Evolutionary conservation across 2,329 filamentous ascomycete species (phyloP), one percentile per base, ranked within the genome.

Genomic region (Curvularia eragrostidis): DNA sequence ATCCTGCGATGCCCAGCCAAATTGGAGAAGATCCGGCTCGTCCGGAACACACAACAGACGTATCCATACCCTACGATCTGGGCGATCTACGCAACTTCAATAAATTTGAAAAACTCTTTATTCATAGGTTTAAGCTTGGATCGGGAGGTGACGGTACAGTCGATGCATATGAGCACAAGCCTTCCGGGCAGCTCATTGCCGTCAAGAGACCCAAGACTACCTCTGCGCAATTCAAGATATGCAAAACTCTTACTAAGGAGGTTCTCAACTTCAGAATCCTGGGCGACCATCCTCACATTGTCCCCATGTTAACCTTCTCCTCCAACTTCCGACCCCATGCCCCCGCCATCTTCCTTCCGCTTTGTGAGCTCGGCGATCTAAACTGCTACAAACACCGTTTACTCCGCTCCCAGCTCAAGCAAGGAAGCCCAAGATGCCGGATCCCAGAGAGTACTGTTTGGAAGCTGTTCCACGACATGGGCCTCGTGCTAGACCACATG

Each of bases 401-500:
- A 55, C 32, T 28, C 9, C 3, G 5, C 2, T 49, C 65, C n/a
- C 47, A 62, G 12, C 23, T 15, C 3, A 41, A 48, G 21, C 32
- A 52, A 21, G 49, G 5, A 39, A 30, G 6, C 38, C 26, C 3
- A 10, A 43, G 6, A 41, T 32, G 10, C 32, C 54, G 41, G 1
- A 41, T 65, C 8, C 61, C 66, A 5, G 72, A 75, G 44, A 43
- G 60, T 1, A 70, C 69, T 0, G 44, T 75, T 9, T 72, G 69
- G 65, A 75, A 73, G 49, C 34, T 70, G 9, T 53, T 72, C 12
- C 48, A 46, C 4, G 70, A 74, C 23, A 59, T 72, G 52, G 48
- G 46, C n/a, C 56, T 69, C 7, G 71, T 49, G 2, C 49, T 73
- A 0, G 41, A 69, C 23, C 61, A 58, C 39, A 18, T 75, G 2